phyloP scores from a whole-genome alignment of 345 rosid genomes.

The Kandelia obovata region DNA sequence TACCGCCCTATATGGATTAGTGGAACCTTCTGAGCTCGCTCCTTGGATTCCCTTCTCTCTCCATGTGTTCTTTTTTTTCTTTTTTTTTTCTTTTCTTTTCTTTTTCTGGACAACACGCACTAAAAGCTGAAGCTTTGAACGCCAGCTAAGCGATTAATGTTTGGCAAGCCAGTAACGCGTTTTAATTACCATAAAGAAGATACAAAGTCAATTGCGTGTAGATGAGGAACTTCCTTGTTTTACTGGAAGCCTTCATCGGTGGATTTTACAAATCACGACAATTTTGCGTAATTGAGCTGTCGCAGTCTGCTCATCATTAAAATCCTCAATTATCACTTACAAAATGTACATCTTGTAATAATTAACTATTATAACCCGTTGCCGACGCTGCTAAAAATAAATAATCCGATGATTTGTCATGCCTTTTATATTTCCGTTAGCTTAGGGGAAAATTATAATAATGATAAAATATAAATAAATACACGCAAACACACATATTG shows the following conservation, averaged over 20 bases:
- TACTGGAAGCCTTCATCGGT: not conserved
- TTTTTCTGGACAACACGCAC: not conserved
- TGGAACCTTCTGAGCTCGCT: not conserved
- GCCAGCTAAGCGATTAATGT: constrained; percentile 10
- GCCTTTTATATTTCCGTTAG: not conserved
- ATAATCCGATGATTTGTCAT: not conserved
- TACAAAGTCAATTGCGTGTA: not conserved
- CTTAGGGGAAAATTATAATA: too few species aligned
- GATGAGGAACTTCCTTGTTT: not conserved
- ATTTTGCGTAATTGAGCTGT: not conserved
- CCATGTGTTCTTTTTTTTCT: not conserved
- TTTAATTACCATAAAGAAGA: not conserved
- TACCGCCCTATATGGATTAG: not conserved
- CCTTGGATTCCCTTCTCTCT: too few species aligned
- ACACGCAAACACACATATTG: too few species aligned
- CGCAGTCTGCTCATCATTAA: not conserved
- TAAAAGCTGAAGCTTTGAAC: not conserved
- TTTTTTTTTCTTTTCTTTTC: not conserved
- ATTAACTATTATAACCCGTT: not conserved
- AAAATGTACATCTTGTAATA: not conserved
- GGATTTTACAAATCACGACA: not conserved
- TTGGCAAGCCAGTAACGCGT: not conserved
- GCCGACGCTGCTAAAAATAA: not conserved
- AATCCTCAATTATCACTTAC: not conserved
- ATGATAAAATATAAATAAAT: too few species aligned